phyloP scores from a whole-genome alignment of 2,329 filamentous ascomycete genomes.

The Mollisia scopiformis region DNA sequence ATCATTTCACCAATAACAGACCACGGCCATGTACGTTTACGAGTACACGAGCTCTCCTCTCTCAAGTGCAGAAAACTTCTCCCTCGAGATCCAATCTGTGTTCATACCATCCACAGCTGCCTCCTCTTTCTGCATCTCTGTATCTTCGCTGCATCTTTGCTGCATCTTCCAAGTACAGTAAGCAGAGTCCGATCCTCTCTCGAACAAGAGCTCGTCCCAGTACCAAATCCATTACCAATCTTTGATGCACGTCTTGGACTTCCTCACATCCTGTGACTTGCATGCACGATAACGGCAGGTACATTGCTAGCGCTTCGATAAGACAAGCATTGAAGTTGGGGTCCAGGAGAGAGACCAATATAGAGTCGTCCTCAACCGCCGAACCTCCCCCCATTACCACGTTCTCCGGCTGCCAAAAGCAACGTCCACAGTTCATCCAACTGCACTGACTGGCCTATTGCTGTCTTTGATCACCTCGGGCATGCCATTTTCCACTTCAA shows the following conservation, averaged over 20 bases:
- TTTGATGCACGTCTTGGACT: slow-evolving; percentile 14
- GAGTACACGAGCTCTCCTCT: background rate
- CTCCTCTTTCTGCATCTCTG: too few species aligned
- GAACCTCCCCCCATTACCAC: slow-evolving; percentile 13
- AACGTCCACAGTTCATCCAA: too few species aligned
- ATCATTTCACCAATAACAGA: background rate
- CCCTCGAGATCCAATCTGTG: background rate
- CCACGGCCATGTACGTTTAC: background rate
- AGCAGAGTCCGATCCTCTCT: background rate
- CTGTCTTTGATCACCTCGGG: slow-evolving; percentile 13
- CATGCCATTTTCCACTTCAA: slow-evolving; percentile 21
- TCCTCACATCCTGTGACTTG: slow-evolving; percentile 21
- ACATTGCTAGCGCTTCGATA: slow-evolving; percentile 29
- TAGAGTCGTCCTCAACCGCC: slow-evolving; percentile 30
- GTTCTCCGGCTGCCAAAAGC: slow-evolving; percentile 8
- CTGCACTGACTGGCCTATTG: slow-evolving; percentile 25
- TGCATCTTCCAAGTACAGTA: background rate
- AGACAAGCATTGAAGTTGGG: slow-evolving; percentile 25
- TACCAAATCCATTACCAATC: slow-evolving; percentile 4
- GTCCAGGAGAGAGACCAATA: slow-evolving; percentile 31
- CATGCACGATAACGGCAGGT: slow-evolving; percentile 30
- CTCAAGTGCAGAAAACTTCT: background rate
- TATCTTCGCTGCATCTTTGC: background rate
- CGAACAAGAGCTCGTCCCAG: background rate
- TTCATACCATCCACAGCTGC: background rate